Conservation (phyloP, 2,329 filamentous ascomycete species). For the Xylariales sp. region DNA sequence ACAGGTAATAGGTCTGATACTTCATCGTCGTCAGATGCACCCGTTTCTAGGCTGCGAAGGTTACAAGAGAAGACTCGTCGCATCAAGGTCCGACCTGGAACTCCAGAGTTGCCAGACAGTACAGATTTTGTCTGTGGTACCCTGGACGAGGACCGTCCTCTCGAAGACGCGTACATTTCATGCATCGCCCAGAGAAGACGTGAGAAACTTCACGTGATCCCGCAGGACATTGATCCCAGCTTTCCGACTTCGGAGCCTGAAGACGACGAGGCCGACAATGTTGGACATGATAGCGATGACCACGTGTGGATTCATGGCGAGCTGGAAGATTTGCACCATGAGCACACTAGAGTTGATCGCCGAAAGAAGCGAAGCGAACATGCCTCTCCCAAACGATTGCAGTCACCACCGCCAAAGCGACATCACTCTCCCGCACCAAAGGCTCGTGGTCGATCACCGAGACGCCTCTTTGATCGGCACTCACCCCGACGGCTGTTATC, state of each 20-base stretch:
- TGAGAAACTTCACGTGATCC: constrained; percentile 74
- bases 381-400: constrained; percentile 58
- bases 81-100: constrained; percentile 59
- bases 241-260: constrained; percentile 95
- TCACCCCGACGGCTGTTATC: constrained; percentile 55
- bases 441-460: constrained; percentile 49
- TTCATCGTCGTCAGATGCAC: constrained; percentile 47
- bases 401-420: constrained; percentile 47
- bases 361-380: constrained; percentile 46
- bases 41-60: constrained; percentile 25
- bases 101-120: constrained; percentile 87
- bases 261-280: constrained; percentile 67
- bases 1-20: constrained; percentile 54
- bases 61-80: constrained; percentile 30
- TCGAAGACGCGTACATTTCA: constrained; percentile 91
- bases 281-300: constrained; percentile 59
- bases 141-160: constrained; percentile 85
- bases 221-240: constrained; percentile 97
- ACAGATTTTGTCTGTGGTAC: constrained; percentile 99
- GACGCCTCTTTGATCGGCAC: constrained; percentile 57
- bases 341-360: constrained; percentile 43
- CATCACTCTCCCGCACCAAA: constrained; percentile 48
- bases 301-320: constrained; percentile 67
- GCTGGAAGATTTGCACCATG: constrained; percentile 61
- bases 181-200: constrained; percentile 77